Evolutionary conservation across 202 grass and related monocot species (phyloP).

Genomic region (Panicum virgatum): DNA sequence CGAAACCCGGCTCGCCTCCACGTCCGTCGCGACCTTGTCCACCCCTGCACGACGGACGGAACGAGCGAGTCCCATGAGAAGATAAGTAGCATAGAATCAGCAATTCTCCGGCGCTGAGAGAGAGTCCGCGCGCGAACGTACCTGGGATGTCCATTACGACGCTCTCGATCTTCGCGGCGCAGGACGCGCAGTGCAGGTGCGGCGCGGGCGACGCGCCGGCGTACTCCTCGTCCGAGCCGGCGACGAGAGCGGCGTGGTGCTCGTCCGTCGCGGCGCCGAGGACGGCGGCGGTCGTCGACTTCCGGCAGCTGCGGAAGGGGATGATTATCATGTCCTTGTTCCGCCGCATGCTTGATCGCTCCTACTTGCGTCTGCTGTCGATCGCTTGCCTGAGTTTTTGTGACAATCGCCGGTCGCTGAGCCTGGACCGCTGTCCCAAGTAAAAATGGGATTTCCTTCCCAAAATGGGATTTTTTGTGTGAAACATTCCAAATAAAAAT

Average conservation of each 20-base stretch:
- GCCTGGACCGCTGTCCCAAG: too few relatives aligned
- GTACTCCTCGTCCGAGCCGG: not conserved
- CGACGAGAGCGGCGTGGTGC: too few relatives aligned
- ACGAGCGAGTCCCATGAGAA: not conserved
- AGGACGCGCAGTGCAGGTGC: not conserved
- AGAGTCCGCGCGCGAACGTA: too few relatives aligned
- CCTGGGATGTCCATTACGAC: not conserved
- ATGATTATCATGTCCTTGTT: not conserved
- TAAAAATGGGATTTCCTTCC: not conserved
- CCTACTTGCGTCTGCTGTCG: not conserved
- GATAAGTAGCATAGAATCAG: not conserved
- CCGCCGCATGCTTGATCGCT: too few relatives aligned
- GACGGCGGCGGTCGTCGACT: not conserved
- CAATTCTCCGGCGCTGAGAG: not conserved
- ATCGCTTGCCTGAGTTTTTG: too few relatives aligned
- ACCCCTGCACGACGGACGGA: not conserved
- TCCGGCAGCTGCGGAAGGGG: not conserved
- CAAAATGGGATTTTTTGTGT: too few relatives aligned
- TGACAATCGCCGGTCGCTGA: too few relatives aligned
- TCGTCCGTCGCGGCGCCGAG: too few relatives aligned
- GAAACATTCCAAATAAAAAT: too few relatives aligned
- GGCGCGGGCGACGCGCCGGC: too few relatives aligned
- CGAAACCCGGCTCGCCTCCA: not conserved
- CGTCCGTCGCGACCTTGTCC: not conserved
- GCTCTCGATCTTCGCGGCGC: not conserved